Conservation (phyloP, 345 rosid species). For the Turnera subulata region DNA sequence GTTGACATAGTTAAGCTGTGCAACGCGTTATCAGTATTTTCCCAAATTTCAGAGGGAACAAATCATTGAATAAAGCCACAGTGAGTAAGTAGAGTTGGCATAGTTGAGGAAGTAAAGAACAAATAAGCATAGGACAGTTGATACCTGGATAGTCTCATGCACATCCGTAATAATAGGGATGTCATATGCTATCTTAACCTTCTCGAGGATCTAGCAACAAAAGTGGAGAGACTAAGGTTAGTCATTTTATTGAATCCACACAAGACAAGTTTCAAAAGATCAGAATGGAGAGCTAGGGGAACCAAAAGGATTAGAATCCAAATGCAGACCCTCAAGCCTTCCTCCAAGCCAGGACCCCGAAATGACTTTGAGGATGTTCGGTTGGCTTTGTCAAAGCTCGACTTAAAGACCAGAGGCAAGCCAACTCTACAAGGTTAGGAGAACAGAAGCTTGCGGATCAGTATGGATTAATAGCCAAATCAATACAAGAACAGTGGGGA, state of each 20-base stretch:
- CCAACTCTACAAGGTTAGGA: constrained; percentile 53
- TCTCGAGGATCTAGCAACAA: constrained; percentile 81
- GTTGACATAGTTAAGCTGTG: no score
- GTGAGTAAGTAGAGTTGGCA: no score
- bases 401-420: constrained; percentile 87
- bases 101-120: no score
- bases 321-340: constrained; percentile 76
- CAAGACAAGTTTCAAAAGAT: background rate
- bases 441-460: background rate
- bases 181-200: constrained; percentile 83
- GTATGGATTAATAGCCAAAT: background rate
- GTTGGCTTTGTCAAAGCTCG: constrained; percentile 98
- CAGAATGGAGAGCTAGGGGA: no score
- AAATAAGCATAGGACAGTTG: background rate
- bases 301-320: background rate
- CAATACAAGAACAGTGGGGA: background rate
- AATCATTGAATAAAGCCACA: no score
- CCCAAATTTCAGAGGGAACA: no score
- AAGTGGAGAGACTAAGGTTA: constrained; percentile 6
- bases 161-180: constrained; percentile 91
- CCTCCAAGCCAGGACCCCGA: constrained; percentile 90
- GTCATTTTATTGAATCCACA: no score
- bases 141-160: constrained; percentile 82
- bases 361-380: constrained; percentile 90
- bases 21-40: no score